Evolutionary conservation across 495 filamentous ascomycete species (phyloP).

Genomic region (Letharia lupina): DNA sequence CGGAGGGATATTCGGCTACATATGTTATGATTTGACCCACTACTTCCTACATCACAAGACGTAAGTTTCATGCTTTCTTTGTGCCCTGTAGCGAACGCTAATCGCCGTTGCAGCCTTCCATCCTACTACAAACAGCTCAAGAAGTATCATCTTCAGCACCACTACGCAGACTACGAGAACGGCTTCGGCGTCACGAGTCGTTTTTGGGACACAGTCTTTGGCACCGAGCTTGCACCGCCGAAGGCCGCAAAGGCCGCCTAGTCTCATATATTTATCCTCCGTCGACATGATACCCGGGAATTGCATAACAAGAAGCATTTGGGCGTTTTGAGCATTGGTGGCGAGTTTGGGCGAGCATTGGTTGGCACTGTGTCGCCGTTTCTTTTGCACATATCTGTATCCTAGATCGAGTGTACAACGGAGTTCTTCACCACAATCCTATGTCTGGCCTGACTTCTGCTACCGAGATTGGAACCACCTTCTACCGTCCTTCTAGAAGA

Average conservation of each 20-base stretch:
- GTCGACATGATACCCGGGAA: not conserved
- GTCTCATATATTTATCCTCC: not conserved
- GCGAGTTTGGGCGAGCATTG: not conserved
- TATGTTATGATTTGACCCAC: constrained; percentile 94
- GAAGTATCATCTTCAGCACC: constrained; percentile 94
- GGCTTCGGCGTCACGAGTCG: constrained; percentile 98
- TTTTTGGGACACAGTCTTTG: constrained; percentile 93
- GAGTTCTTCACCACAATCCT: not conserved
- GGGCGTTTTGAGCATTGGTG: not conserved
- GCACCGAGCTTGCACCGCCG: constrained; percentile 62
- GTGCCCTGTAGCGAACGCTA: not conserved
- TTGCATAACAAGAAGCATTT: not conserved
- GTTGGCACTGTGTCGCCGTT: not conserved
- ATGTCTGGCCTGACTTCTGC: not conserved
- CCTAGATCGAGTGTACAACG: not conserved
- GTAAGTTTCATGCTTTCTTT: constrained; percentile 34
- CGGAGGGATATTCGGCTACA: constrained; percentile 90
- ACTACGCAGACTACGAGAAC: constrained; percentile 93
- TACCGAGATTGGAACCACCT: not conserved
- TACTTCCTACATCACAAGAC: constrained; percentile 99
- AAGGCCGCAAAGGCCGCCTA: constrained; percentile 51
- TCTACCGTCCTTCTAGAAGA: not conserved
- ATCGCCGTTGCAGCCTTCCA: constrained; percentile 50
- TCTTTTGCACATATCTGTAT: not conserved
- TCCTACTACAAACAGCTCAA: constrained; percentile 81